Evolutionary conservation across 495 filamentous ascomycete species (phyloP), one percentile per base, ranked within the genome.

Genomic region (Hypoxylon cercidicola): DNA sequence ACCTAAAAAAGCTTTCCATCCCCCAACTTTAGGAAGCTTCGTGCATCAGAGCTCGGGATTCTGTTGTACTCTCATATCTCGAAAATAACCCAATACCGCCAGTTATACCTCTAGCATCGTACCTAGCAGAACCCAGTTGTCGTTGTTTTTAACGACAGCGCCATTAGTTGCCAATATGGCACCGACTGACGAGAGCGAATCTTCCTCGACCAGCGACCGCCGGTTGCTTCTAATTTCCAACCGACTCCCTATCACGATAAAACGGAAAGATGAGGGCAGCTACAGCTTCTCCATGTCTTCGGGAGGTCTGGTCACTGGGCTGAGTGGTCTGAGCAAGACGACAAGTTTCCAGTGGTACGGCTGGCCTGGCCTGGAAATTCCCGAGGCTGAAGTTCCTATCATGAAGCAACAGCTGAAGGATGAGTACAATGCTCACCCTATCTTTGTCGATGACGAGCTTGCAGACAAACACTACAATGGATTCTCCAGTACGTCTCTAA

Each of bases 321-420:
- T 99, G 52, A 93, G 89, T 62, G 95, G 94, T 16, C 77, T 99
- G 64, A 90, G 91, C 64, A 97, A 97, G 75, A 87, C 90, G 7
- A 97, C 92, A 10, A 94, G 88, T 41, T 97, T 97, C 79, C 89
- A 92, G 74, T 99, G 95, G 94, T 97, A 97, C 75, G 94, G 94
- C 59, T 99, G 95, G 95, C 93, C 94, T 7, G 94, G 94, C 25
- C 72, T 97, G 55, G 91, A 97, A 70, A 84, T 93, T 23, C 90
- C 90, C 43, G 89, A 92, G 54, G 82, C 78, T 18, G 91, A 94
- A 67, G 78, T 85, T 8, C 82, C 75, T 21, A 84, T 83, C 66
- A 82, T 94, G 62, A 82, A 85, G 63, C 84, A 88, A 77, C 84
- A 86, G 47, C 77, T 93, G 46, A 87, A 88, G 72, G 86, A 91